Conservation (phyloP, 371 early-diverging fungal genomes). For the Polyrhizophydium stewartii region DNA sequence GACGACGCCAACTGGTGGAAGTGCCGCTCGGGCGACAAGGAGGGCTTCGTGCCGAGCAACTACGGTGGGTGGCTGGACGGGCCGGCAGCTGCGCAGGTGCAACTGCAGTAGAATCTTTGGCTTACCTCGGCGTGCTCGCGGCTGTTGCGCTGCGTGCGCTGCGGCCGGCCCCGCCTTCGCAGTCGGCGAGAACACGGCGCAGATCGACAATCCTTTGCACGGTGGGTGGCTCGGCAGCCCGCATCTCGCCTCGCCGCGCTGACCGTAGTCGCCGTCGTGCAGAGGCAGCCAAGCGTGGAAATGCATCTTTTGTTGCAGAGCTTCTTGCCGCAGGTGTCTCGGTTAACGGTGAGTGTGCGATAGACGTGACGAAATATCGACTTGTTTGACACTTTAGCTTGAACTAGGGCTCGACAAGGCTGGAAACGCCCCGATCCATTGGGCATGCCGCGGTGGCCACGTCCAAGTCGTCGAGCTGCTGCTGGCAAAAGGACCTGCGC, state of each 20-base stretch:
- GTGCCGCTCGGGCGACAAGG: slow-evolving; percentile 37
- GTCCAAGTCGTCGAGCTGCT: slow-evolving; percentile 34
- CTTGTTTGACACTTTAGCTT: no score
- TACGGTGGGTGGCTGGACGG: slow-evolving; percentile 38
- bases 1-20: slow-evolving; percentile 50
- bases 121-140: neutral
- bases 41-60: slow-evolving; percentile 45
- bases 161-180: neutral
- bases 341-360: slow-evolving; percentile 39
- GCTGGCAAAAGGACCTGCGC: slow-evolving; percentile 27
- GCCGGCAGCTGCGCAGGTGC: no score
- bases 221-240: slow-evolving; percentile 11
- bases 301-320: slow-evolving; percentile 37
- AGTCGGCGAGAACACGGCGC: slow-evolving; percentile 47
- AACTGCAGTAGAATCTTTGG: neutral
- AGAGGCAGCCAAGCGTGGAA: slow-evolving; percentile 47
- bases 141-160: neutral
- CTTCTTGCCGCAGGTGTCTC: slow-evolving; percentile 43
- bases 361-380: no score
- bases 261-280: neutral
- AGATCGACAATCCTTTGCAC: slow-evolving; percentile 50
- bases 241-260: neutral
- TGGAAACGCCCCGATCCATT: slow-evolving; percentile 47
- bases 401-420: slow-evolving; percentile 40
- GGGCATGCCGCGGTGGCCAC: slow-evolving; percentile 48